A percentile compares a stretch with the other conserved stretches of the same genome.
Evolutionary conservation across 2,329 filamentous ascomycete species (phyloP).

Genomic region (Fusarium incarnatum): DNA sequence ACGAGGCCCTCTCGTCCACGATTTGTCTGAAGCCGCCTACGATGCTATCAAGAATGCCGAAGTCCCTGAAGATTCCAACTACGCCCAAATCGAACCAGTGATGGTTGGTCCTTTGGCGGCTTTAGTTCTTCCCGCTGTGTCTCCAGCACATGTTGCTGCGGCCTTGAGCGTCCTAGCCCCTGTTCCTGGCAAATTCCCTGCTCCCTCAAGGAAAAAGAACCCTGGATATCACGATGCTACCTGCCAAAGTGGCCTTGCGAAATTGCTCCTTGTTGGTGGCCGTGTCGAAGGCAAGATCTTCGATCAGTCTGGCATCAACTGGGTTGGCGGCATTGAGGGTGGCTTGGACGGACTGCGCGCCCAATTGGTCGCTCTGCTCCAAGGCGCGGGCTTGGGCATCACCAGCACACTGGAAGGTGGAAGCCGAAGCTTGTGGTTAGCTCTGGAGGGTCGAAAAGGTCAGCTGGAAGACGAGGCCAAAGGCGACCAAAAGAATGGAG

Average conservation of each 20-base stretch:
- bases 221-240: constrained; percentile 84
- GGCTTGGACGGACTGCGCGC: constrained; percentile 83
- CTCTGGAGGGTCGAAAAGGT: constrained; percentile 82
- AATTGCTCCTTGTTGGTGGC: constrained; percentile 87
- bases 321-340: constrained; percentile 80
- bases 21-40: constrained; percentile 66
- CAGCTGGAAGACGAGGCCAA: constrained; percentile 75
- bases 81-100: constrained; percentile 75
- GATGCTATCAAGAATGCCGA: constrained; percentile 57
- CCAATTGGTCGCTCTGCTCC: constrained; percentile 84
- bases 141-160: constrained; percentile 84
- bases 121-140: constrained; percentile 83
- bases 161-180: constrained; percentile 84
- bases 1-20: constrained; percentile 57
- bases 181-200: constrained; percentile 76
- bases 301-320: constrained; percentile 75
- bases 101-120: constrained; percentile 84
- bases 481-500: constrained; percentile 29
- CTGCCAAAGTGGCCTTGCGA: constrained; percentile 85
- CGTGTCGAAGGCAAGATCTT: constrained; percentile 88
- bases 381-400: constrained; percentile 81
- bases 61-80: constrained; percentile 55
- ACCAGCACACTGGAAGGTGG: constrained; percentile 83
- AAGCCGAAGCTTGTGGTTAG: constrained; percentile 85
- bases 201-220: constrained; percentile 78